Base-by-base conservation (phyloP, 2,329 filamentous ascomycete species). In the Grosmannia serpens region DNA sequence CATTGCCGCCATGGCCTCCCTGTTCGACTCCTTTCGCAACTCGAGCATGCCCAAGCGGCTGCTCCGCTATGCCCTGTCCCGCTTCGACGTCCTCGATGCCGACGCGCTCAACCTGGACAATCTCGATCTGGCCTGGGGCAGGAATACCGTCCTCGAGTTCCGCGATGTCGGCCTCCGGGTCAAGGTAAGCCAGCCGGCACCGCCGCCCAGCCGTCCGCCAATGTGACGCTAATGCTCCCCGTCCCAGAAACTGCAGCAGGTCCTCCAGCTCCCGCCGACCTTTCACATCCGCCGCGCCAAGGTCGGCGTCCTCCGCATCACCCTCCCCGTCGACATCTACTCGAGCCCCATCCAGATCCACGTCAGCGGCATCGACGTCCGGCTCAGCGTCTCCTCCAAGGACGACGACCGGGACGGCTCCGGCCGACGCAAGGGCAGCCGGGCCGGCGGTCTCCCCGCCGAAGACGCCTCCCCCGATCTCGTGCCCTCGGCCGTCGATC, bases 1-100 rank as follows among this genome's bases (percentile, higher is more conserved):
- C 27, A 22, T 22, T 13, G 15, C 22, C 69, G 70, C 61, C 71
- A 91, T 91, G 88, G 84, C 86, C 57, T 85, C 81, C 69, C 84
- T 89, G 69, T 81, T 94, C 67, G 85, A 78, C 71, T 79, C 77
- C 59, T 83, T 84, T 67, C 74, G 77, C 66, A 77, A 73, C 70
- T 83, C 90, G 63, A 88, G 83, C 65, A 89, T 95, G 77, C 89
- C 91, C 74, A 95, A 94, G 80, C 85, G 87, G 71, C 80, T 97
- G 66, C 81, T 97, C 64, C 86, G 89, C 65, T 96, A 94, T 75
- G 89, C 86, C 55, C 77, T 99, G 49, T 87, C 87, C 27, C 85
- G 86, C 59, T 79, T 96, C 60, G 91, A 95, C 65, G 79, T 96
- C 58, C 82, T 99, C 60, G 94, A 97, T 67, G 88, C 89, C 59